A percentile compares a stretch with the other conserved stretches of the same genome.
These are phyloP conservation scores for Dactylonectria macrodidyma DNA, from an alignment of 2,329 filamentous ascomycete genomes.

Conservation along the genomic window DNA sequence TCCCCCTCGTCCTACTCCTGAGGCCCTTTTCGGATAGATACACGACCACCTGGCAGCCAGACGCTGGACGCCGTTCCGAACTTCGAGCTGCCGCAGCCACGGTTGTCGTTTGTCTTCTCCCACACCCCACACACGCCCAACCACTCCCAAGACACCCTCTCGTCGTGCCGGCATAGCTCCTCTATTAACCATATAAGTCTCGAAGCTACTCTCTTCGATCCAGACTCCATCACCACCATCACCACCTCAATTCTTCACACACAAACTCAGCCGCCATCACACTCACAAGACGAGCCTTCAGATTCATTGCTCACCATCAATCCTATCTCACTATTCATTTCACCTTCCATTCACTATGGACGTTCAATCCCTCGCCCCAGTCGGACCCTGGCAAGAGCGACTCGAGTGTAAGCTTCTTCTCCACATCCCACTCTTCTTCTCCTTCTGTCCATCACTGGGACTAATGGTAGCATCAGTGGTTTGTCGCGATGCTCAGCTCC, in stretches of 20 bases:
- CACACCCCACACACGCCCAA: slow-evolving; percentile 37
- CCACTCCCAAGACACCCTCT: slow-evolving; percentile 31
- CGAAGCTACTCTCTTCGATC: slow-evolving; percentile 24
- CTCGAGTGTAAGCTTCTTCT: slow-evolving; percentile 63
- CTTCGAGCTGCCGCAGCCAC: slow-evolving; percentile 17
- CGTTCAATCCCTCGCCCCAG: slow-evolving; percentile 39
- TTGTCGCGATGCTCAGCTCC: slow-evolving; percentile 68
- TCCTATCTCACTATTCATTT: background rate
- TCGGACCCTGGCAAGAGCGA: slow-evolving; percentile 67
- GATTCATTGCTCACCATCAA: background rate
- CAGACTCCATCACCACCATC: background rate
- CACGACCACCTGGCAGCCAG: slow-evolving; percentile 35
- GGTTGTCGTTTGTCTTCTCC: slow-evolving; percentile 27
- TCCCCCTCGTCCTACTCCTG: slow-evolving; percentile 41
- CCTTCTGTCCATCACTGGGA: slow-evolving; percentile 11
- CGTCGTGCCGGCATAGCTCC: slow-evolving; percentile 24
- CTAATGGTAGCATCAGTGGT: slow-evolving; percentile 60
- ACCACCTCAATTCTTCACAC: slow-evolving; percentile 4
- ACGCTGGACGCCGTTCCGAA: slow-evolving; percentile 31
- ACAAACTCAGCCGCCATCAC: background rate
- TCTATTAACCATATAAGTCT: slow-evolving; percentile 40
- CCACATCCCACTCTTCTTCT: slow-evolving; percentile 1
- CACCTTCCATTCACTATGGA: slow-evolving; percentile 40
- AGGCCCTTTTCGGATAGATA: slow-evolving; percentile 39
- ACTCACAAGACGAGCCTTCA: background rate